phyloP scores from a whole-genome alignment of 352 stramenopile species.

The Phytopythium cucurbitacearum region DNA sequence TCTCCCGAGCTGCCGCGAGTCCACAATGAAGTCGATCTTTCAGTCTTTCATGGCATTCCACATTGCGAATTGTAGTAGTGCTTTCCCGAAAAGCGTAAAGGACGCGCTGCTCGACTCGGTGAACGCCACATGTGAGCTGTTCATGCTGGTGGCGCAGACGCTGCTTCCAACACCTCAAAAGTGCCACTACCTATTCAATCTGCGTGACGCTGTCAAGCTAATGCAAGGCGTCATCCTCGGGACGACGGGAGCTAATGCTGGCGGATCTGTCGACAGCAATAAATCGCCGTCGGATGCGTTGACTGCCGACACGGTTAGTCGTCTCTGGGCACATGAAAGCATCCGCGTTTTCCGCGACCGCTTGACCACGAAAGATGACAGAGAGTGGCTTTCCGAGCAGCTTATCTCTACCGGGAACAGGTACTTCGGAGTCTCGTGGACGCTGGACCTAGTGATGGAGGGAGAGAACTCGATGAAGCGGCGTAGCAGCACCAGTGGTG shows the following conservation, averaged over 20 bases:
- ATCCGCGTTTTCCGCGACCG: conserved; percentile 92
- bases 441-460: conserved; percentile 30
- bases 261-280: background rate
- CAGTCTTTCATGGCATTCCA: conserved; percentile 71
- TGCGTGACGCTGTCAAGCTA: conserved; percentile 75
- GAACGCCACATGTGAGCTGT: conserved; percentile 59
- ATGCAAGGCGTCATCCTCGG: conserved; percentile 79
- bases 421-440: conserved; percentile 66
- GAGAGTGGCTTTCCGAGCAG: conserved; percentile 84
- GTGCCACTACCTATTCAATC: conserved; percentile 82
- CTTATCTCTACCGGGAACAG: conserved; percentile 62
- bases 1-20: conserved; percentile 65
- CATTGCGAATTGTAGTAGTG: conserved; percentile 16
- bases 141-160: conserved; percentile 38
- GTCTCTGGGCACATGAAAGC: conserved; percentile 89
- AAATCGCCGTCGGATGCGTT: conserved; percentile 4
- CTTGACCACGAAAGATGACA: conserved; percentile 76
- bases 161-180: conserved; percentile 78
- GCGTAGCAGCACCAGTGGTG: conserved; percentile 1
- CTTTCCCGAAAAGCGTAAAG: conserved; percentile 41
- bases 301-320: conserved; percentile 42
- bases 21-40: conserved; percentile 89
- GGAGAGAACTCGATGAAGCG: conserved; percentile 1
- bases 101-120: conserved; percentile 51
- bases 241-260: conserved; percentile 9